A percentile compares a stretch with the other conserved stretches of the same genome.
These are phyloP conservation scores for Colletotrichum endophyticum DNA, from an alignment of 2,329 filamentous ascomycete species.

Conservation along the genomic window DNA sequence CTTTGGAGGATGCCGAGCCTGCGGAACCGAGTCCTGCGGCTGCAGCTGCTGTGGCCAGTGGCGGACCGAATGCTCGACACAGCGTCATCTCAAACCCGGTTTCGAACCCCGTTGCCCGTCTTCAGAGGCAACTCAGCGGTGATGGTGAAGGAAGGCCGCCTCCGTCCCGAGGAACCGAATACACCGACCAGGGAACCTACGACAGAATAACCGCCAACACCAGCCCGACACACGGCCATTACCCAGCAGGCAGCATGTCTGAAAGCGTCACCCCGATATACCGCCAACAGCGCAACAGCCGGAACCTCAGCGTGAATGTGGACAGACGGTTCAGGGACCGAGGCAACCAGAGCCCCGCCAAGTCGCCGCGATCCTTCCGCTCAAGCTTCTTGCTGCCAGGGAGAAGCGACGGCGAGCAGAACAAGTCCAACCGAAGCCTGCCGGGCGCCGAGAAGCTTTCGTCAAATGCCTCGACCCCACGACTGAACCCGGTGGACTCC, in stretches of 20 bases:
- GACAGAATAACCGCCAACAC: conserved; percentile 77
- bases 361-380: conserved; percentile 77
- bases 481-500: conserved; percentile 56
- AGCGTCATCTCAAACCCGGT: conserved; percentile 51
- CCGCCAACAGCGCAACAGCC: conserved; percentile 39
- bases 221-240: conserved; percentile 69
- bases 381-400: conserved; percentile 74
- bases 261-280: conserved; percentile 84
- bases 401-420: conserved; percentile 54
- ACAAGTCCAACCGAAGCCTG: conserved; percentile 59
- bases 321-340: conserved; percentile 62
- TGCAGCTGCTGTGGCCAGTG: conserved; percentile 37
- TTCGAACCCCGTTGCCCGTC: conserved; percentile 49
- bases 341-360: conserved; percentile 63
- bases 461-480: conserved; percentile 78
- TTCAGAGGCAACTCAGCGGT: conserved; percentile 37
- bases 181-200: conserved; percentile 74
- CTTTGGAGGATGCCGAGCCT: conserved; percentile 27
- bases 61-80: conserved; percentile 49
- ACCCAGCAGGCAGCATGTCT: conserved; percentile 65
- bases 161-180: conserved; percentile 79
- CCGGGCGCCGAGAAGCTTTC: conserved; percentile 83
- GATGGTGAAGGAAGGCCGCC: conserved; percentile 64
- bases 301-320: conserved; percentile 61
- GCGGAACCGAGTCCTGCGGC: conserved; percentile 40